Conservation (phyloP, 108 stramenopile species). For the Cyclotella distinguenda region DNA sequence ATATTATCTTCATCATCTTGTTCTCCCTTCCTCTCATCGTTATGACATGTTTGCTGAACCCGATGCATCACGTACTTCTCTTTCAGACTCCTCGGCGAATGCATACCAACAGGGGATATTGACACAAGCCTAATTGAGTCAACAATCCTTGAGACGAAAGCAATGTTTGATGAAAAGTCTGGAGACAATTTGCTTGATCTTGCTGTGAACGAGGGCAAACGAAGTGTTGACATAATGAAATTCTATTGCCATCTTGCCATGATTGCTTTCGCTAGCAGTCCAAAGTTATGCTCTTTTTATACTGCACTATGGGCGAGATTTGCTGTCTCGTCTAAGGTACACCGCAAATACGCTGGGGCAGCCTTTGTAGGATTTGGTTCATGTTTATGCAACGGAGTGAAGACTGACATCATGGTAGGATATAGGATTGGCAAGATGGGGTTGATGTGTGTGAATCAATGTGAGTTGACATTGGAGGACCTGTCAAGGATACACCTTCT, state of each 20-base stretch:
- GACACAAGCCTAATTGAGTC: not conserved
- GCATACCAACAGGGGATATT: slow-evolving; percentile 9
- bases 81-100: slow-evolving; percentile 32
- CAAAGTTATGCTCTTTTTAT: slow-evolving; percentile 13
- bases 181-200: slow-evolving; percentile 10
- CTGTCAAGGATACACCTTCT: not conserved
- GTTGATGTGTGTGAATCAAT: slow-evolving; percentile 10
- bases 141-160: slow-evolving; percentile 8
- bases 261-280: slow-evolving; percentile 4
- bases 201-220: slow-evolving; percentile 7
- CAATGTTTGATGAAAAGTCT: not conserved
- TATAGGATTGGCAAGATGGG: slow-evolving; percentile 22
- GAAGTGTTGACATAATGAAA: slow-evolving; percentile 4
- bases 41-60: no score
- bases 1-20: no score
- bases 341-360: not conserved
- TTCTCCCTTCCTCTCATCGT: no score
- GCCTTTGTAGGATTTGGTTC: slow-evolving; percentile 16
- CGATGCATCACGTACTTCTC: no score
- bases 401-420: not conserved
- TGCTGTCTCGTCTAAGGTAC: no score
- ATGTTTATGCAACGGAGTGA: slow-evolving; percentile 7
- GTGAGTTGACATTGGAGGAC: not conserved
- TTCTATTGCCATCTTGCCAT: slow-evolving; percentile 20
- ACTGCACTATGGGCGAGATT: slow-evolving; percentile 9